phyloP scores from a whole-genome alignment of 371 early-diverging fungal genomes.

The Mucor sp. region DNA sequence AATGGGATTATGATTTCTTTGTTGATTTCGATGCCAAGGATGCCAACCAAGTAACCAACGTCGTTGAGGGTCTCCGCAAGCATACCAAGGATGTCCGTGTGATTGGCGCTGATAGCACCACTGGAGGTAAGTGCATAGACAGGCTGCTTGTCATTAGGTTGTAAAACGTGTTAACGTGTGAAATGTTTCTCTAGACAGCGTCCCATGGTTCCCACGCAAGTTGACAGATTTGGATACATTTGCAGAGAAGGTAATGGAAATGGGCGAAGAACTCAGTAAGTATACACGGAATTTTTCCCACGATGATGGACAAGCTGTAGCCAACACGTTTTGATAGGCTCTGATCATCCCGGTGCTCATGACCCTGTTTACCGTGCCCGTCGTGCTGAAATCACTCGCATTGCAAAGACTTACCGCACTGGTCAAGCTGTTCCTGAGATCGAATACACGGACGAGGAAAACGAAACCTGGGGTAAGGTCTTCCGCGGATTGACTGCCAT shows the following conservation, averaged over 20 bases:
- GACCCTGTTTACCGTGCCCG: constrained; percentile 88
- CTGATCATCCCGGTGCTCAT: constrained; percentile 94
- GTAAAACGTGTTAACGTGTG: constrained; percentile 9
- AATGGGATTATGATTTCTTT: constrained; percentile 91
- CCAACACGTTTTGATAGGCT: constrained; percentile 41
- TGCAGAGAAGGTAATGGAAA: constrained; percentile 90
- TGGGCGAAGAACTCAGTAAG: constrained; percentile 84
- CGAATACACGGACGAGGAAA: constrained; percentile 83
- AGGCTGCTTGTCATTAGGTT: neutral
- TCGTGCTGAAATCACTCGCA: constrained; percentile 83
- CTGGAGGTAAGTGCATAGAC: constrained; percentile 18
- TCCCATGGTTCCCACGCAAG: constrained; percentile 96
- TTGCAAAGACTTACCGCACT: constrained; percentile 83
- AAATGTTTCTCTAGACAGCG: constrained; percentile 35
- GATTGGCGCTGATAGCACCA: constrained; percentile 43
- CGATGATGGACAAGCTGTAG: neutral
- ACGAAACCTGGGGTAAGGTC: constrained; percentile 86
- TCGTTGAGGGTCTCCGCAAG: constrained; percentile 60
- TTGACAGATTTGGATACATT: constrained; percentile 91
- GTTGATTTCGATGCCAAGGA: constrained; percentile 79
- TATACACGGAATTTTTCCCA: constrained; percentile 2
- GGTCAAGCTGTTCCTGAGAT: constrained; percentile 86
- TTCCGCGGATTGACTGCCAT: constrained; percentile 76
- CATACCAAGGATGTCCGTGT: constrained; percentile 67
- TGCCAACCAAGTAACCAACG: constrained; percentile 56